A percentile compares a stretch with the other conserved stretches of the same genome.
phyloP scores from a whole-genome alignment of 148 eudicot genomes.

The Polygonum aviculare region DNA sequence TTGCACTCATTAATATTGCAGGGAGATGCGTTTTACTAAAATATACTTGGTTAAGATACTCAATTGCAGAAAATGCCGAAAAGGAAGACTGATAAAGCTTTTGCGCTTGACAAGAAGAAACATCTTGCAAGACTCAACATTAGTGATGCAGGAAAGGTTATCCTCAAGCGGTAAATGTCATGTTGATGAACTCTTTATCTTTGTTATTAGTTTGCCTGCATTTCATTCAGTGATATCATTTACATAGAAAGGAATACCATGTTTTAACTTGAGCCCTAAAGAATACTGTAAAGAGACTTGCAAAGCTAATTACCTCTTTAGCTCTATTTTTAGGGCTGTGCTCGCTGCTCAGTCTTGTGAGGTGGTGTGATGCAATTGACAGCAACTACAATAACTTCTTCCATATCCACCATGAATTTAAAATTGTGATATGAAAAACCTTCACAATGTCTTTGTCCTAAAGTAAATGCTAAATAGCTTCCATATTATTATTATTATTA shows the following conservation, averaged over 20 bases:
- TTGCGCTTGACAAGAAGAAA: slow-evolving; percentile 78
- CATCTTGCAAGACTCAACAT: slow-evolving; percentile 94
- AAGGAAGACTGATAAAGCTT: slow-evolving; percentile 93
- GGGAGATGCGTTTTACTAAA: slow-evolving; percentile 29
- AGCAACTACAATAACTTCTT: background rate
- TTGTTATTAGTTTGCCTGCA: background rate
- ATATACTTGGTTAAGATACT: slow-evolving; percentile 57
- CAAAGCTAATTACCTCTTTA: background rate
- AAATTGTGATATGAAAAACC: background rate
- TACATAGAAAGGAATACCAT: background rate
- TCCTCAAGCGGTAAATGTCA: slow-evolving; percentile 52
- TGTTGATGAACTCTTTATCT: background rate
- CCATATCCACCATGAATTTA: background rate
- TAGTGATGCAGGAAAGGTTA: slow-evolving; percentile 76
- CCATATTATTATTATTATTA: background rate
- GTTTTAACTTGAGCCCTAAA: background rate
- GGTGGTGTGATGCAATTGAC: background rate
- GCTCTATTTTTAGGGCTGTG: background rate
- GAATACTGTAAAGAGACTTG: background rate
- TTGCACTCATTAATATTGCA: background rate
- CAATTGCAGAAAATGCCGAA: slow-evolving; percentile 99
- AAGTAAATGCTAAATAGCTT: background rate
- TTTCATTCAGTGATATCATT: background rate
- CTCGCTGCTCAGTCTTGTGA: background rate
- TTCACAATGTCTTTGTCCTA: background rate